Evolutionary conservation across 257 asterid species (phyloP), one percentile per base, ranked within the genome.

Genomic region (Plantago ovata): DNA sequence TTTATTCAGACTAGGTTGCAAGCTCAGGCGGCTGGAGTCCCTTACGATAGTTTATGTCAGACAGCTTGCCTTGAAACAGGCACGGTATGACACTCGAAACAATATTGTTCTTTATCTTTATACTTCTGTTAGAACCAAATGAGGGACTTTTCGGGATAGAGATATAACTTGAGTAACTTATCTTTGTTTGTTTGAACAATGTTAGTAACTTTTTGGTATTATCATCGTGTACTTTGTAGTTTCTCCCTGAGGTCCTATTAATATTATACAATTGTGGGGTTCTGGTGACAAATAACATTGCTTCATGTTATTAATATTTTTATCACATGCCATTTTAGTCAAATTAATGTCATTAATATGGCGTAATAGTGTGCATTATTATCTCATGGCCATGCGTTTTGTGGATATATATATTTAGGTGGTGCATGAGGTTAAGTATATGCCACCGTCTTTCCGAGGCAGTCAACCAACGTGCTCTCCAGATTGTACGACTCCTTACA

Each of bases 11-110:
- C 87, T 36, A 84, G 95, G 79, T 73, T 89, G 75, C 95, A 89
- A 78, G 97, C 97, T 46, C 97, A 89, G 74, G 94, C 95, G 39
- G 95, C 95, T 55, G 82, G 92, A 58, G 84, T 75, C 20, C 83
- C 92, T 36, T 77, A 78, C 61, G 64, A 74, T 60, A 68, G 62
- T 57, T 54, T 81, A 5, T 64, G 76, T 61, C 66, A 50, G 61
- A 16, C 58, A 24, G 59, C 57, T 48, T 69, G 77, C 62, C 52
- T 61, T 2, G 66, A 57, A 40, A 50, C 69, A 10, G 75, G 56
- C 56, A 15, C 50, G 68, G 81, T 79, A 69, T 13, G 50, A 15
- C 47, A 53, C n/a, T 52, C 44, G n/a, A 11, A 40, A n/a, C 39
- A 32, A 22, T 71, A 14, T 69, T 0, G 18, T 47, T 60, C 48